These are phyloP conservation scores for Curvularia sp. DNA, from an alignment of 2,329 filamentous ascomycete species.

Conservation along the genomic window DNA sequence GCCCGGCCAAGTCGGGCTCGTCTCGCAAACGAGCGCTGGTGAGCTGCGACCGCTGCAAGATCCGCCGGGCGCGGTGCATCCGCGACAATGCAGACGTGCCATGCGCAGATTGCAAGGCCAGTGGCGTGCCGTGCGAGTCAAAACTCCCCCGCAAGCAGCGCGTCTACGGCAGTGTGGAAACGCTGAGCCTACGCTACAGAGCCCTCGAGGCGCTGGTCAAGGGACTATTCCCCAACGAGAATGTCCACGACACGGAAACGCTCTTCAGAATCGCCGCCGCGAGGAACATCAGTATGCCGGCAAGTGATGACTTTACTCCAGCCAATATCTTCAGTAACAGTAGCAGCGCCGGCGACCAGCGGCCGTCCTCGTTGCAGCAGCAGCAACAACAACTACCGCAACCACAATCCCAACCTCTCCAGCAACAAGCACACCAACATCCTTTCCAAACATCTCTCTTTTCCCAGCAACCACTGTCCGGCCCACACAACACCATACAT, in stretches of 20 bases:
- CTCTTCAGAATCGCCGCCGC: slow-evolving; percentile 52
- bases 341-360: slow-evolving; percentile 9
- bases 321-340: slow-evolving; percentile 36
- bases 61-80: slow-evolving; percentile 40
- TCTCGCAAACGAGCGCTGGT: slow-evolving; percentile 41
- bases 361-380: slow-evolving; percentile 4
- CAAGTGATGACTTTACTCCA: slow-evolving; percentile 34
- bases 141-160: slow-evolving; percentile 56
- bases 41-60: slow-evolving; percentile 44
- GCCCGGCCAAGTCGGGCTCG: slow-evolving; percentile 27
- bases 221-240: slow-evolving; percentile 52
- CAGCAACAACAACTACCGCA: slow-evolving; percentile 10
- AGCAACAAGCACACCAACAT: slow-evolving; percentile 5
- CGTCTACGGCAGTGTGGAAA: slow-evolving; percentile 57
- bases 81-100: slow-evolving; percentile 38
- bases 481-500: slow-evolving; percentile 1
- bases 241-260: slow-evolving; percentile 50
- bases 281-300: slow-evolving; percentile 51
- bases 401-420: slow-evolving; percentile 6
- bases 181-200: slow-evolving; percentile 54
- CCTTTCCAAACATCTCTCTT: slow-evolving; percentile 13
- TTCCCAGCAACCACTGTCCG: slow-evolving; percentile 2
- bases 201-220: slow-evolving; percentile 54
- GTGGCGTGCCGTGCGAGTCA: slow-evolving; percentile 52
- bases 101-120: slow-evolving; percentile 53